These are phyloP conservation scores for Diaporthe vexans DNA, from an alignment of 2,329 filamentous ascomycete genomes.

Conservation along the genomic window DNA sequence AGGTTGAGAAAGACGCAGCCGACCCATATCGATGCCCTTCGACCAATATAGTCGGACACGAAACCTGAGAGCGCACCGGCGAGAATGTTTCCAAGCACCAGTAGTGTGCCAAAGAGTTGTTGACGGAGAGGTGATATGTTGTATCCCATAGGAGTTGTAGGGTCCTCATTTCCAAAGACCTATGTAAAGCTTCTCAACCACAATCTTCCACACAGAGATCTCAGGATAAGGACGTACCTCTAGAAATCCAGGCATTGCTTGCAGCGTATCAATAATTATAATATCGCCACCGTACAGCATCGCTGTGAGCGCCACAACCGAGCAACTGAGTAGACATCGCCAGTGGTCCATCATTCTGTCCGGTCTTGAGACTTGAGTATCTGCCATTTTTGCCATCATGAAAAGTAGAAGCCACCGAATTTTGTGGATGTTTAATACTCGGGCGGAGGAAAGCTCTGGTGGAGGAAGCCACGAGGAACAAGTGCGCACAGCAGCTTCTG, in stretches of 20 bases:
- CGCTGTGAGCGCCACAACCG: not conserved
- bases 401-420: not conserved
- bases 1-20: not conserved
- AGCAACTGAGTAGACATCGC: conserved; percentile 17
- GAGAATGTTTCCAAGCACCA: not conserved
- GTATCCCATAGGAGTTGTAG: conserved; percentile 9
- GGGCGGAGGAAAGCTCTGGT: not conserved
- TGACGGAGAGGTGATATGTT: conserved; percentile 21
- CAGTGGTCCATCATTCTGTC: conserved; percentile 3
- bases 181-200: not conserved
- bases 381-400: not conserved
- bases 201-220: no score
- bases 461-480: no score
- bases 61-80: not conserved
- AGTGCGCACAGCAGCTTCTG: no score
- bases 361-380: not conserved
- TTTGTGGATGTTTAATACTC: no score
- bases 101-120: conserved; percentile 1
- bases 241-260: conserved; percentile 24
- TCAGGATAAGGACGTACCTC: not conserved
- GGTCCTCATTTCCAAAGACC: conserved; percentile 22
- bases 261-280: conserved; percentile 6
- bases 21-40: conserved; percentile 17
- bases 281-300: not conserved
- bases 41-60: not conserved